Evolutionary conservation across 2,329 filamentous ascomycete genomes (phyloP).

Genomic region (Talaromyces sp.): DNA sequence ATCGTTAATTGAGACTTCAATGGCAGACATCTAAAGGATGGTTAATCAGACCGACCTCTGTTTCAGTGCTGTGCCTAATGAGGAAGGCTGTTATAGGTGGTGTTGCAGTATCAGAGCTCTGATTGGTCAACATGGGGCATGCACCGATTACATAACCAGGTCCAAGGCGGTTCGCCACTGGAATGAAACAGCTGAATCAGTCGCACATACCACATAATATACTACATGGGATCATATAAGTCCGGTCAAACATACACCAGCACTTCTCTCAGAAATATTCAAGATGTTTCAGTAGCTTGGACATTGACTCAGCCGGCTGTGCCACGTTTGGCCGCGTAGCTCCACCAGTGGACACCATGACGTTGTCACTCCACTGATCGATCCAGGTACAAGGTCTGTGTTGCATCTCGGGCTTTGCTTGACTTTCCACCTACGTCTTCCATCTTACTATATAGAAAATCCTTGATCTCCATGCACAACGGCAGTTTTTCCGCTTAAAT

Average conservation of each 20-base stretch:
- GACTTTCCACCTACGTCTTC: no score
- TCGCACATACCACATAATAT: neutral
- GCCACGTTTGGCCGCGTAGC: neutral
- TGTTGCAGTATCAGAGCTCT: neutral
- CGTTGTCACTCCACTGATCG: neutral
- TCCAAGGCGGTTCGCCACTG: neutral
- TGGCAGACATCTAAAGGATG: neutral
- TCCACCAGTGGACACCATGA: neutral
- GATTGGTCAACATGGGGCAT: neutral
- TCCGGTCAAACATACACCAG: neutral
- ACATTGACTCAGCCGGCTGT: neutral
- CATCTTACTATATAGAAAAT: no score
- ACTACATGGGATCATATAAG: no score
- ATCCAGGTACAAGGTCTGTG: neutral
- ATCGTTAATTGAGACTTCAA: neutral
- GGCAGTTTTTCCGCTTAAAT: no score
- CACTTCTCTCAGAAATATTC: neutral
- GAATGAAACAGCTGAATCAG: neutral
- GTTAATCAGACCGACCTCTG: neutral
- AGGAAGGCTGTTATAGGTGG: neutral
- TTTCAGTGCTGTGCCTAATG: neutral
- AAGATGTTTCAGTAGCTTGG: neutral
- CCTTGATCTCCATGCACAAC: no score
- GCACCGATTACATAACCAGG: neutral
- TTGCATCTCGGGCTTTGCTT: no score